Base-by-base conservation (phyloP, 1,284 basidiomycete species). In the Puccinia sorghi region DNA sequence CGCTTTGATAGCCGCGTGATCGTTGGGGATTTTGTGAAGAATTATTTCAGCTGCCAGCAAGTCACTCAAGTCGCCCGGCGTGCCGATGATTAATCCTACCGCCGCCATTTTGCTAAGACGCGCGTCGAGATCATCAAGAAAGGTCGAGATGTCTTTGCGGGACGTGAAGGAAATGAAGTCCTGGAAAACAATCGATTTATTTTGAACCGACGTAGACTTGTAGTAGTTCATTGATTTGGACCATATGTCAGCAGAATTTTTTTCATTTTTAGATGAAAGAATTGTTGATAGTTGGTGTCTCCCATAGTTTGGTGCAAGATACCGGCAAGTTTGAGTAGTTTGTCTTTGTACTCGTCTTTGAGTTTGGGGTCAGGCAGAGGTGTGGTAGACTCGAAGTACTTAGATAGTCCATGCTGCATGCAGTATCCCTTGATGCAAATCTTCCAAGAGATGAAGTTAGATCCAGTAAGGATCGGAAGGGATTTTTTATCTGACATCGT, bases 261-360 rank as follows among this genome's bases (percentile, higher is more conserved):
- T 6, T 13, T 20, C 2, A 20, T 59, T 25, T n/a, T n/a, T n/a
- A n/a, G n/a, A n/a, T n/a, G n/a, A 2, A 59, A 8, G 12, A 25
- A 25, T 59, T 22, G 57, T 17, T 59, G 57, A 37, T 32, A 46
- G 22, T 66, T 66, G 4, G 20, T 15, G 15, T 66, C 39, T 2
- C 63, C 63, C 63, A 66, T 66, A n/a, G 22, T 13, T 15, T 66
- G 63, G 39, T 7, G 11, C 12, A 66, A 39, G 17, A 66, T 66
- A 41, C 63, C 63, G 41, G 63, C 63, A 22, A 37, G 6, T 46
- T 66, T 48, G 63, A 46, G 8, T 11, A 9, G 37, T 6, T 66
- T 48, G 39, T 4, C 39, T 4, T 66, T 22, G 39, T 46, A 66
- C 7, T 22, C 20, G 5, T n/a, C 39, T 9, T 41, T 15, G 3